Evolutionary conservation across 495 filamentous ascomycete species (phyloP), one percentile per base, ranked within the genome.

Genomic region (Saxophila tyrrhenica): DNA sequence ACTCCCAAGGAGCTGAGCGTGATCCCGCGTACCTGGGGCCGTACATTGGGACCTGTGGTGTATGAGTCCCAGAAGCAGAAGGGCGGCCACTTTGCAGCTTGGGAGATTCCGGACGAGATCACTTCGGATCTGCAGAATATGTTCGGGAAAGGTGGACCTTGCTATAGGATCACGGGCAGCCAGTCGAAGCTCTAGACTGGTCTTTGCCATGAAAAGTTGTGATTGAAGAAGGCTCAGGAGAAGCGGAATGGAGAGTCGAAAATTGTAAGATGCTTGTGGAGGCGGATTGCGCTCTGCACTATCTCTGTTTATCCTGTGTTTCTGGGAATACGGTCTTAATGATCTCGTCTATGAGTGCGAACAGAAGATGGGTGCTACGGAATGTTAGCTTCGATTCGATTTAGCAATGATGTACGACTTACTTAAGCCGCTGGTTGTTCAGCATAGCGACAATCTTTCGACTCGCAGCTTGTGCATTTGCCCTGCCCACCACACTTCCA

Each of bases 391-490:
- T 20, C 48, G 24, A 39, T 8, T 23, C 29, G 23, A 17, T 8
- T n/a, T 49, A 25, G 23, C 16, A 50, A 15, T 20, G 29, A 22
- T n/a, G n/a, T n/a, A n/a, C n/a, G n/a, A 65, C 67, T 64, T 50
- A 71, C 69, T 72, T 70, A 39, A 72, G 61, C 42, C 67, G 44
- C 52, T 62, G 60, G 62, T 72, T 72, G 55, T 72, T 72, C 25
- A 71, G 24, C 54, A 63, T 54, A n/a, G 67, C 65, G 5, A 62
- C 43, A 21, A 72, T 55, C 63, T 65, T 67, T 22, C 64, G 49
- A 48, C 61, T 64, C 25, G 69, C 69, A 22, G 52, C 62, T 49
- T 63, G 54, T 43, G 68, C 69, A 65, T 72, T 72, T 25, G 39
- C 51, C 49, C 61, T 69, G 2, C 69, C 69, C 35, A 72, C 69